phyloP scores from a whole-genome alignment of 148 eudicot species.

The Camellia granthamiana region DNA sequence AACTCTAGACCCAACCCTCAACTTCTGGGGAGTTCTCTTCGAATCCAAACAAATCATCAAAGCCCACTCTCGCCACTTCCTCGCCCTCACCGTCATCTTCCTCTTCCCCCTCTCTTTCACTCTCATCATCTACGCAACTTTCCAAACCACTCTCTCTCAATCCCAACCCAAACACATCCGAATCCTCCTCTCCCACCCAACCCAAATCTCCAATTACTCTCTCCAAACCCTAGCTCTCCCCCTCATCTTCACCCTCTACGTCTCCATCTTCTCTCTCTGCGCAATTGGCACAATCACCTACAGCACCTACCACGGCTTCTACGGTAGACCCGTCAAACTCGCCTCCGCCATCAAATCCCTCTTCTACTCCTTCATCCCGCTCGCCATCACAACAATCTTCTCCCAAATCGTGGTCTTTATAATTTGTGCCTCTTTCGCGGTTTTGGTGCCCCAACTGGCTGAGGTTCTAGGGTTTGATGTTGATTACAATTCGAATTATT shows the following conservation, averaged over 20 bases:
- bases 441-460: slow-evolving; percentile 14
- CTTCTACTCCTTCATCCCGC: slow-evolving; percentile 14
- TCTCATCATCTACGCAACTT: slow-evolving; percentile 40
- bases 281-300: slow-evolving; percentile 29
- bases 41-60: slow-evolving; percentile 47
- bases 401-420: slow-evolving; percentile 12
- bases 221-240: slow-evolving; percentile 7
- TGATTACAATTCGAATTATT: slow-evolving; percentile 25
- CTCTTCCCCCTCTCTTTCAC: slow-evolving; percentile 49
- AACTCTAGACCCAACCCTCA: slow-evolving; percentile 25
- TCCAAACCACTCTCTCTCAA: slow-evolving; percentile 21
- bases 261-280: slow-evolving; percentile 27
- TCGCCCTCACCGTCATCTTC: slow-evolving; percentile 50
- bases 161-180: slow-evolving; percentile 18
- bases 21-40: slow-evolving; percentile 35
- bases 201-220: not conserved
- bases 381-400: not conserved
- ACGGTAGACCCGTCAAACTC: slow-evolving; percentile 18
- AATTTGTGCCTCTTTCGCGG: not conserved
- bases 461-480: slow-evolving; percentile 24
- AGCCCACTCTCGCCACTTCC: slow-evolving; percentile 54
- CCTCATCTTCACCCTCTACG: slow-evolving; percentile 26
- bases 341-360: slow-evolving; percentile 10
- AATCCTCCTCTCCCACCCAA: not conserved
- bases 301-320: slow-evolving; percentile 16